Evolutionary conservation across 495 filamentous ascomycete genomes (phyloP).

Genomic region (Penicillium odoratum): DNA sequence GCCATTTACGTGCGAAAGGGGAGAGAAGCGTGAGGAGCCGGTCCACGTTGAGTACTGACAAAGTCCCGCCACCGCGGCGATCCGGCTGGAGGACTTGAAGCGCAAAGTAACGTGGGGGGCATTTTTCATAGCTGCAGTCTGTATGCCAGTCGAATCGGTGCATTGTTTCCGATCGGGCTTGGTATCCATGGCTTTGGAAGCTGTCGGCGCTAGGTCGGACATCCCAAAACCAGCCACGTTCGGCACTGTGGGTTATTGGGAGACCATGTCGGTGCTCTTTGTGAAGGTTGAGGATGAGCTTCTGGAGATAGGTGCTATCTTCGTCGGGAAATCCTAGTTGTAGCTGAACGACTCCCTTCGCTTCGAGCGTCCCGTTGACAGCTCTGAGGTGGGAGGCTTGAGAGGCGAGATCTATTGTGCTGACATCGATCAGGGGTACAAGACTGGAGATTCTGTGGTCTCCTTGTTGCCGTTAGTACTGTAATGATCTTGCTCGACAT

Average conservation of each 20-base stretch:
- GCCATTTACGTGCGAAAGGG: conserved; percentile 12
- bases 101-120: conserved; percentile 38
- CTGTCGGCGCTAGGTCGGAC: conserved; percentile 20
- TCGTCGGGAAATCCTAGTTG: conserved; percentile 25
- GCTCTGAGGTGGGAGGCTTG: not conserved
- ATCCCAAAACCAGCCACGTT: conserved; percentile 40
- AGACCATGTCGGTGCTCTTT: conserved; percentile 29
- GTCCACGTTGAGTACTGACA: conserved; percentile 32
- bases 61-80: conserved; percentile 35
- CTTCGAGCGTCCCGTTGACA: not conserved
- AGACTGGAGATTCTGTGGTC: not conserved
- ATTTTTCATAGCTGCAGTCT: conserved; percentile 40
- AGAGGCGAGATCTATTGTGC: not conserved
- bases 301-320: conserved; percentile 28
- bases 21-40: conserved; percentile 23
- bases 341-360: not conserved
- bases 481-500: too few species aligned
- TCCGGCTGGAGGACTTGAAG: conserved; percentile 42
- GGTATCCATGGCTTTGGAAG: conserved; percentile 17
- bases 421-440: not conserved
- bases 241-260: conserved; percentile 36
- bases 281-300: conserved; percentile 30
- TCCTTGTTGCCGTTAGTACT: not conserved
- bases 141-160: conserved; percentile 44
- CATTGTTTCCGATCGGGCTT: conserved; percentile 40